Conservation (phyloP, 2,329 filamentous ascomycete species). For the Herpotrichia juniperi region DNA sequence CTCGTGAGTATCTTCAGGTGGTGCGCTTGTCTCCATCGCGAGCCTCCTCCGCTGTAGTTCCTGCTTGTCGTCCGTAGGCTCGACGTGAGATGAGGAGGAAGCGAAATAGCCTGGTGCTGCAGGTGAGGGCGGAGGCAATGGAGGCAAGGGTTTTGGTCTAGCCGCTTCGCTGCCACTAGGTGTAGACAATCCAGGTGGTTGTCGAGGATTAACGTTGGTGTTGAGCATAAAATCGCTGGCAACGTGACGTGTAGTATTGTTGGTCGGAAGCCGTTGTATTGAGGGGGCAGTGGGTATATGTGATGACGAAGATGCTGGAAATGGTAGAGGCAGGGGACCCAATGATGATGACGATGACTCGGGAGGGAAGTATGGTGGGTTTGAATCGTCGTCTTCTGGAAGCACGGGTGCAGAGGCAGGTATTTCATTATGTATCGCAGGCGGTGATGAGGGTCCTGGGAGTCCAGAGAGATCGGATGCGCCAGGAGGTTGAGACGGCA, state of each 20-base stretch:
- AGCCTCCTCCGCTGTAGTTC: constrained; percentile 66
- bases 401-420: constrained; percentile 44
- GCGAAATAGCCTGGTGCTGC: constrained; percentile 32
- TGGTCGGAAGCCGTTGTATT: constrained; percentile 14
- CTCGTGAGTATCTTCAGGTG: constrained; percentile 29
- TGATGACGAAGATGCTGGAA: constrained; percentile 17
- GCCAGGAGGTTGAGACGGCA: constrained; percentile 79
- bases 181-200: constrained; percentile 11
- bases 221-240: constrained; percentile 27
- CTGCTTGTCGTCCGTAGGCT: constrained; percentile 73
- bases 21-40: constrained; percentile 49
- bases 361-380: constrained; percentile 26
- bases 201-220: constrained; percentile 20
- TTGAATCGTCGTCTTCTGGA: constrained; percentile 38
- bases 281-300: constrained; percentile 9
- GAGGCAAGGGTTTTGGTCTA: constrained; percentile 26
- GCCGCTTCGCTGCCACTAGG: constrained; percentile 1
- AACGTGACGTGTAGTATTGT: constrained; percentile 6
- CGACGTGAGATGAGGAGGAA: constrained; percentile 37
- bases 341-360: constrained; percentile 23
- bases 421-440: constrained; percentile 43
- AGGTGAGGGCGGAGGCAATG: constrained; percentile 23
- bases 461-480: constrained; percentile 50
- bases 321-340: constrained; percentile 29
- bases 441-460: constrained; percentile 50